phyloP scores from a whole-genome alignment of 2,329 filamentous ascomycete genomes.

The Ceratocystis ficicola region DNA sequence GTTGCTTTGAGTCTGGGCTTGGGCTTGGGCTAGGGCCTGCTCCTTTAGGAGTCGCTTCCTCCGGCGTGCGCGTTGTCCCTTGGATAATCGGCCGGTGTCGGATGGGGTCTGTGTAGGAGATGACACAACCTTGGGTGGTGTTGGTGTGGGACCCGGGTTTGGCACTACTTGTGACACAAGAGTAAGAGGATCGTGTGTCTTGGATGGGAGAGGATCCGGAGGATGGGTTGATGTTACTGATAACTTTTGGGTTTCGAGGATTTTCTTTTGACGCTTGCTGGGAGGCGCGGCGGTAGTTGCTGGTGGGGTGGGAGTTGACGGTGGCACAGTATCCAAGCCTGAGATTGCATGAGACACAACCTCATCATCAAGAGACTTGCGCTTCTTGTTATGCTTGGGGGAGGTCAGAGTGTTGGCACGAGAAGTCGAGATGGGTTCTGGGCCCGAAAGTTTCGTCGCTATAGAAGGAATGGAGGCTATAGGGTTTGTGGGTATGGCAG shows the following conservation, averaged over 20 bases:
- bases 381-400: slow-evolving; percentile 1
- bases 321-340: background rate
- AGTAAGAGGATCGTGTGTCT: background rate
- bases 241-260: background rate
- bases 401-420: background rate
- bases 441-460: background rate
- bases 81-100: background rate
- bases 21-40: background rate
- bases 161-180: too few relatives aligned
- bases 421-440: background rate
- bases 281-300: background rate
- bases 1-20: background rate
- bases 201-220: background rate
- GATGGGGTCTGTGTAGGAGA: background rate
- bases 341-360: background rate
- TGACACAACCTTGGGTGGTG: background rate
- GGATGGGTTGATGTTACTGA: background rate
- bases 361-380: background rate
- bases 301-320: background rate
- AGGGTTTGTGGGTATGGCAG: background rate
- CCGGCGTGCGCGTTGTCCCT: slow-evolving; percentile 1
- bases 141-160: background rate
- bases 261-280: slow-evolving; percentile 16
- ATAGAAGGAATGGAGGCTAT: background rate
- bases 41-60: background rate